Base-by-base conservation (phyloP, 192 early-diverging fungal genomes). In the Podila verticillata region DNA sequence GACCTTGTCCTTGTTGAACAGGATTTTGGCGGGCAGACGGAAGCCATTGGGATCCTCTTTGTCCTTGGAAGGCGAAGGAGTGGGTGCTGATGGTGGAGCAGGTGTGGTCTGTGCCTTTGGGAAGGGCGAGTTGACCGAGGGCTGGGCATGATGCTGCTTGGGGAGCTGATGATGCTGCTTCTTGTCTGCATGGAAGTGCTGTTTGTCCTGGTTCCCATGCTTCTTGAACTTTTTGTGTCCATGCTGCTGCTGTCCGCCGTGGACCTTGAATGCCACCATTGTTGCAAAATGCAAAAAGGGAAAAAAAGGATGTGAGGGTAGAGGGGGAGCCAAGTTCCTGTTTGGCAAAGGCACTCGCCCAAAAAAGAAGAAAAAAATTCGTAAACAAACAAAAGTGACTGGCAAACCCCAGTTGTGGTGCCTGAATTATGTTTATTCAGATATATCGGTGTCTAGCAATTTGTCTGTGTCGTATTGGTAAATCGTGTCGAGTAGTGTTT, bases 31-130 rank as follows among this genome's bases (percentile, higher is more conserved):
- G 13, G 77, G 77, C 19, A 72, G 30, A 0, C 77, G 63, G 79
- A 94, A 93, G 0, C 91, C 93, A 66, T 90, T 91, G 19, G 68
- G 60, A 39, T 93, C 92, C 31, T 88, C 87, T 0, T 54, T 70
- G 26, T 44, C 70, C 17, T 48, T 47, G 22, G 51, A 54, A 24
- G 51, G 6, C 1, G 64, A 59, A 20, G 65, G 15, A 32, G 28
- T 15, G 31, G 62, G 28, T 3, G 57, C 2, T n/a, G 22, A 12
- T 54, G n/a, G n/a, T 24, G 51, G 5, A 26, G 51, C 51, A 54
- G 51, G 17, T 6, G n/a, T 12, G 13, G 39, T 17, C 39, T 44
- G 39, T 44, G 39, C 39, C 39, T 44, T 24, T 54, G 51, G 51
- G 24, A 54, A 54, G 22, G 51, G 51, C 8, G 51, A 54, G 51